Base-by-base conservation (phyloP, 495 filamentous ascomycete species). In the Bathelium albidoporum region DNA sequence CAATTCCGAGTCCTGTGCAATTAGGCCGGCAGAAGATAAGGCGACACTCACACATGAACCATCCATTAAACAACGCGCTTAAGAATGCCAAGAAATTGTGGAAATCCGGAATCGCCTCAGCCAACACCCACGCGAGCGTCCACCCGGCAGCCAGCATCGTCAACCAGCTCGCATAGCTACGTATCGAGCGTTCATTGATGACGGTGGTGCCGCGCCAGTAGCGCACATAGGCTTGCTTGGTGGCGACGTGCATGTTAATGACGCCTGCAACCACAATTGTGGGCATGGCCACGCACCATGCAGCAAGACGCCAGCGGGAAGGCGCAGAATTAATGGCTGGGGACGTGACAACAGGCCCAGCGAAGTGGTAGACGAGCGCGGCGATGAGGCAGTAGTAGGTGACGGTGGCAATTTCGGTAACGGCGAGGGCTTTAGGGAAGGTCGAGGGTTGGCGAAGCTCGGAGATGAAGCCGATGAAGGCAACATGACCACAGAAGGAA, bases 231-330 rank as follows among this genome's bases (percentile, higher is more conserved):
- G 73, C 62, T 12, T 73, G 62, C 61, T 75, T 76, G 44, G 62
- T 59, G 84, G 79, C 67, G 82, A 85, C 76, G 82, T 82, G 76
- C 72, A 83, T 87, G 73, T 89, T 87, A 72, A 92, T 87, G 32
- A 92, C 88, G 61, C 86, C 85, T 1, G 82, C 80, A 32, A 88
- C 78, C 43, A 88, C 74, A 63, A 89, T 82, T 61, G 87, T 89
- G 0, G 90, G 90, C 22, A 90, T 78, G 32, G 89, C 89, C 63
- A 95, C 78, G 20, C 89, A 89, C 69, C 88, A 95, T 1, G 89
- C 87, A 36, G 91, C 72, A 73, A 89, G 90, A 63, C 83, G 81
- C 18, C 91, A 72, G 0, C 82, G 34, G 1, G 76, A 74, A 11
- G 82, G 79, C 10, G 87, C 84, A 0, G 85, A 85, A 16, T 84